Conservation (phyloP, 768 basidiomycete genomes). For the Trametes villosa region DNA sequence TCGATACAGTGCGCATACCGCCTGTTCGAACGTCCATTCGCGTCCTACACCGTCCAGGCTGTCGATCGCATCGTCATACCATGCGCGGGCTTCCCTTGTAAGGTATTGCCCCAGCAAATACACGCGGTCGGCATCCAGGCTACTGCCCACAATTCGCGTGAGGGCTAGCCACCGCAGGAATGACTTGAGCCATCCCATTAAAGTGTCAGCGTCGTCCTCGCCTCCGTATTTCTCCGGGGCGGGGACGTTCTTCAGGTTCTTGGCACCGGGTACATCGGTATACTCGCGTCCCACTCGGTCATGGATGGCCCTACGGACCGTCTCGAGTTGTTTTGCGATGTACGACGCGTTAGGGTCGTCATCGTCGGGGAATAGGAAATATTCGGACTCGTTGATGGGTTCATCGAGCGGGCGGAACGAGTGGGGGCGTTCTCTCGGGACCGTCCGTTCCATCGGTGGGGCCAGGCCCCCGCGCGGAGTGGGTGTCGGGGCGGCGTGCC, state of each 20-base stretch:
- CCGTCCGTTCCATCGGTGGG: no score
- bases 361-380: no score
- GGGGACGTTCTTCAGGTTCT: not conserved
- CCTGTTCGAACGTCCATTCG: not conserved
- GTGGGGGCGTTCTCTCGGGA: no score
- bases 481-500: no score
- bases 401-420: no score
- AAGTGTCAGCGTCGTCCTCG: slow-evolving; percentile 1
- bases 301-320: no score
- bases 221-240: slow-evolving; percentile 1
- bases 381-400: no score
- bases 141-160: not conserved
- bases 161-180: not conserved
- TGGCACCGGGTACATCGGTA: not conserved
- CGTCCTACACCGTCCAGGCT: not conserved
- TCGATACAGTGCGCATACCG: not conserved
- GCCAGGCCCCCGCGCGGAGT: no score
- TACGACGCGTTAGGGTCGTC: no score
- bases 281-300: no score
- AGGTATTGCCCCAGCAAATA: not conserved
- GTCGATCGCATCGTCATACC: not conserved
- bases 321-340: no score
- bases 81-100: not conserved
- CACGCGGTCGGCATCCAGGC: not conserved
- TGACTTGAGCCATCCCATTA: not conserved